Conservation (phyloP, 2,329 filamentous ascomycete genomes). For the Kalaharituber pfeilii region DNA sequence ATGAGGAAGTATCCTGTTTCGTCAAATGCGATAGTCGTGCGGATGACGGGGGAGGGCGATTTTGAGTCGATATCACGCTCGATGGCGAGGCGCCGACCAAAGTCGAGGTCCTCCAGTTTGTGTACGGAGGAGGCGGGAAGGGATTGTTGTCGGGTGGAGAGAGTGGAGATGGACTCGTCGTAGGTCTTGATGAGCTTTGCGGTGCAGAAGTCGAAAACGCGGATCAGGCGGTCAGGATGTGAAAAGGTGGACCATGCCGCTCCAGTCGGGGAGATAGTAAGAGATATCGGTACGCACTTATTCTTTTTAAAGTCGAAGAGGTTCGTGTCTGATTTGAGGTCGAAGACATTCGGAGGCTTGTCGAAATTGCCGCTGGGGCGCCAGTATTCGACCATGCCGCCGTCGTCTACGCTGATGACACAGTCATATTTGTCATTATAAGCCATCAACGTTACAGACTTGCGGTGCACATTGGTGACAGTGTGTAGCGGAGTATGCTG, state of each 20-base stretch:
- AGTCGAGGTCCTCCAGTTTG: constrained; percentile 77
- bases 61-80: constrained; percentile 71
- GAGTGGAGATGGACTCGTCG: constrained; percentile 77
- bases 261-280: constrained; percentile 74
- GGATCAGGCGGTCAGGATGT: constrained; percentile 80
- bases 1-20: constrained; percentile 90
- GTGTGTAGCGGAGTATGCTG: constrained; percentile 52
- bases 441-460: constrained; percentile 63
- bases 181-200: constrained; percentile 84
- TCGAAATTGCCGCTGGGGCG: constrained; percentile 61
- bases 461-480: constrained; percentile 62
- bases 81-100: constrained; percentile 68
- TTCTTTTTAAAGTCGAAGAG: constrained; percentile 90
- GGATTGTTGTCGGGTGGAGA: constrained; percentile 92
- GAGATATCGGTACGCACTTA: constrained; percentile 63
- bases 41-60: constrained; percentile 27
- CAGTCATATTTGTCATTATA: constrained; percentile 85
- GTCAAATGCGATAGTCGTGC: constrained; percentile 80
- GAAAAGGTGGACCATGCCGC: constrained; percentile 78
- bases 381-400: constrained; percentile 97
- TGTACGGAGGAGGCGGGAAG: constrained; percentile 49
- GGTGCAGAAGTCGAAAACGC: constrained; percentile 79
- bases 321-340: constrained; percentile 83
- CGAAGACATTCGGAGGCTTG: constrained; percentile 80
- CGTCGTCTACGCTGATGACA: constrained; percentile 72